Conservation (phyloP, 2,329 filamentous ascomycete genomes). For the Diaporthe aspalathi region DNA sequence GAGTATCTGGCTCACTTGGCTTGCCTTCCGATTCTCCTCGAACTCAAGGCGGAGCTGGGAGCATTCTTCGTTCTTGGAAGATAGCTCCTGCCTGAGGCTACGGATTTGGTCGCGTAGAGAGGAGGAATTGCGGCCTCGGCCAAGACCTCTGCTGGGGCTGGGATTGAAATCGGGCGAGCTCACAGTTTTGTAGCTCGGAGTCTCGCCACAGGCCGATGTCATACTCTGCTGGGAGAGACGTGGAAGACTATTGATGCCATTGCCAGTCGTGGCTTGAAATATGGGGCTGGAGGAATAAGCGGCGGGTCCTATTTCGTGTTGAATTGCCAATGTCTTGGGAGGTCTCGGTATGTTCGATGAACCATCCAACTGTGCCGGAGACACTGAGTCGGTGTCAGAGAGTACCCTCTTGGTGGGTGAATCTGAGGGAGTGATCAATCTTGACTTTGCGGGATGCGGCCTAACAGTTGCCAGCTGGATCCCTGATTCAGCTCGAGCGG, state of each 20-base stretch:
- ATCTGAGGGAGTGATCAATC: constrained; percentile 25
- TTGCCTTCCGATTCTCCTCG: constrained; percentile 31
- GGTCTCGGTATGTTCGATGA: constrained; percentile 3
- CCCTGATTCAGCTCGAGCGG: background rate
- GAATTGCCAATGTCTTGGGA: constrained; percentile 13
- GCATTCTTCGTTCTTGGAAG: constrained; percentile 34
- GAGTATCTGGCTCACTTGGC: constrained; percentile 30
- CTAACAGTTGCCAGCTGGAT: background rate
- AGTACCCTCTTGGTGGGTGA: constrained; percentile 22
- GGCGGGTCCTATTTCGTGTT: constrained; percentile 18
- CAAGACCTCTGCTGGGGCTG: constrained; percentile 15
- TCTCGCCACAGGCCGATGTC: background rate
- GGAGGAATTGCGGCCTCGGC: constrained; percentile 29
- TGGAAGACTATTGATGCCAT: background rate
- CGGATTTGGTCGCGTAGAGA: constrained; percentile 38
- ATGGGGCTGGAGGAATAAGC: constrained; percentile 27
- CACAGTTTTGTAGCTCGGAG: background rate
- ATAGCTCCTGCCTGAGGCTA: constrained; percentile 35
- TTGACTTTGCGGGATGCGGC: background rate
- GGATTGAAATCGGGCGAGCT: background rate
- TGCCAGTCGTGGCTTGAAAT: background rate
- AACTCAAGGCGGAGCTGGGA: constrained; percentile 32
- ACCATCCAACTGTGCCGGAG: constrained; percentile 30
- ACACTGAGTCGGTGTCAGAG: background rate
- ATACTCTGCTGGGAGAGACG: constrained; percentile 28